Conservation (phyloP, 1,284 basidiomycete genomes). For the Cystobasidium sp. region DNA sequence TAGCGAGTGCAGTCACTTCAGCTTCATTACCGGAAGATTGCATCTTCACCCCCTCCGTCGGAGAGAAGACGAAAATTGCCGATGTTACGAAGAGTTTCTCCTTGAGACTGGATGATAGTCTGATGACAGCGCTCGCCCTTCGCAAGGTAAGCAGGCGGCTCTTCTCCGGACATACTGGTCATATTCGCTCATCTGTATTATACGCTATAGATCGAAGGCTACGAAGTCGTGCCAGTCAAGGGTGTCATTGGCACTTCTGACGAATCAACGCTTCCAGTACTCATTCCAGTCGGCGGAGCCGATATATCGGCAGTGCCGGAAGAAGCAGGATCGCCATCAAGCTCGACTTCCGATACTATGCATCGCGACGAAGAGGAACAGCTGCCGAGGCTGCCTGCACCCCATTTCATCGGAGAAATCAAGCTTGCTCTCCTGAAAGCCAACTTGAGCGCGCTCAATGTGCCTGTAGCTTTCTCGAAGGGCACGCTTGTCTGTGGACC, state of each 20-base stretch:
- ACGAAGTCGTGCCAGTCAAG: slow-evolving; percentile 88
- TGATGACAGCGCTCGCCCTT: slow-evolving; percentile 79
- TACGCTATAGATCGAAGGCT: slow-evolving; percentile 82
- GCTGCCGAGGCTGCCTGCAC: slow-evolving; percentile 70
- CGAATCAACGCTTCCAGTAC: slow-evolving; percentile 68
- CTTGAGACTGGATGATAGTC: slow-evolving; percentile 85
- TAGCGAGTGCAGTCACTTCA: slow-evolving; percentile 77
- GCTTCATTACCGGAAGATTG: slow-evolving; percentile 85
- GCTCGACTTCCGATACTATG: background rate
- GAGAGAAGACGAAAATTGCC: slow-evolving; percentile 83
- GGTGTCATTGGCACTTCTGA: slow-evolving; percentile 80
- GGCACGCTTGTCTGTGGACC: slow-evolving; percentile 88
- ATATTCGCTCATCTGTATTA: slow-evolving; percentile 25
- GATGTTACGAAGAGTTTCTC: slow-evolving; percentile 95
- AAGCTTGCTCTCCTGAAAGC: slow-evolving; percentile 83
- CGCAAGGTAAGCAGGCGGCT: slow-evolving; percentile 68
- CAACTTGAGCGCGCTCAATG: slow-evolving; percentile 70
- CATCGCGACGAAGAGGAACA: slow-evolving; percentile 16
- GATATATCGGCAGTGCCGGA: background rate
- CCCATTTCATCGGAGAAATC: slow-evolving; percentile 93
- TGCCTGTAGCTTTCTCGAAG: slow-evolving; percentile 65
- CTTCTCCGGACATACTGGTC: slow-evolving; percentile 18
- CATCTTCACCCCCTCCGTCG: slow-evolving; percentile 75
- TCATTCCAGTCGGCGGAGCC: slow-evolving; percentile 54
- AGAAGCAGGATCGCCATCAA: slow-evolving; percentile 18